Base-by-base conservation (phyloP, 2,329 filamentous ascomycete species). In the Penicillium psychrosexuale region DNA sequence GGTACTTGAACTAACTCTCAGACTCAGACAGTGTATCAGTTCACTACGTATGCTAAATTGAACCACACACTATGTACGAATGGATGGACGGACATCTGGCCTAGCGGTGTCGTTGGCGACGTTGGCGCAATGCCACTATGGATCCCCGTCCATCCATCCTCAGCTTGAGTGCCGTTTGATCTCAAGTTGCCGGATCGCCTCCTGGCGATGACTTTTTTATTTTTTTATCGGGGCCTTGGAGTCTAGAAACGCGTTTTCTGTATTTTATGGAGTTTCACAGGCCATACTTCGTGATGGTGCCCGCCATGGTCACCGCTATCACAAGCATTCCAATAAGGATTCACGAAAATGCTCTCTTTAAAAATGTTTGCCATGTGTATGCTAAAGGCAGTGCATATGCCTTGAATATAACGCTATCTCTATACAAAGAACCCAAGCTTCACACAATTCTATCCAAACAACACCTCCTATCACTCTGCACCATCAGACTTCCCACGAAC, bases 401-500 rank as follows among this genome's bases (percentile, higher is more conserved):
- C 27, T 38, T 51, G n/a, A 17, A 46, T 17, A 19, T 31, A 39
- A 27, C 13, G 17, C 22, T 24, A 38, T 31, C 12, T 13, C 33
- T 27, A 31, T 27, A 28, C 15, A 36, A 22, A 28, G 27, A 24
- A 45, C 31, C 22, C 1, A 17, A n/a, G 3, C 13, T 15, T 22
- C 28, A 22, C 43, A 34, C 43, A 11, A n/a, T 24, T 15, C 3
- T 33, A 45, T 45, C 30, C 19, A 28, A 3, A 45, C 30, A 50
- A 11, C 5, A 13, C 31, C 12, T 9, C 12, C 19, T n/a, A 39
- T 47, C 48, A 37, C 9, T 46, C 45, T 47, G 33, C 46, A 36
- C 15, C 7, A 40, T 27, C 38, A 34, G 31, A n/a, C 22, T 49
- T 53, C 53, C 22, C 61, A 40, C 61, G 61, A 6, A 60, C 60